A percentile compares a stretch with the other conserved stretches of the same genome.
Conservation (phyloP, 352 stramenopile genomes). For the Pythium diclinum region DNA sequence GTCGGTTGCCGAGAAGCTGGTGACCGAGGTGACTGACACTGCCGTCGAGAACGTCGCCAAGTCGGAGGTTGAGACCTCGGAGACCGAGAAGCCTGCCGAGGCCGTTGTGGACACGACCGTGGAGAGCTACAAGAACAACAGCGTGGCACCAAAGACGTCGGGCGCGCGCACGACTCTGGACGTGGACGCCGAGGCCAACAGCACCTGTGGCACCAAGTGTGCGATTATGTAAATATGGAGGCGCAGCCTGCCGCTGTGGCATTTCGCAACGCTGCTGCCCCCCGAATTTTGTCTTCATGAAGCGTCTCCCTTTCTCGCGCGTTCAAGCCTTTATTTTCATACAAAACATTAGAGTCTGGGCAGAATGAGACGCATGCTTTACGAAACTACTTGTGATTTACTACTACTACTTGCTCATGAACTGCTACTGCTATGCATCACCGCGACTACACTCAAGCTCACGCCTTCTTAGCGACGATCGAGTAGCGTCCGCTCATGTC, state of each 20-base stretch:
- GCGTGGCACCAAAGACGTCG: constrained; percentile 37
- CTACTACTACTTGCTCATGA: too few relatives aligned
- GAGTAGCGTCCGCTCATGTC: background rate
- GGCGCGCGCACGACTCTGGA: constrained; percentile 46
- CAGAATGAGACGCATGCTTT: background rate
- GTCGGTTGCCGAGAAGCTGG: constrained; percentile 16
- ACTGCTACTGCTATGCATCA: too few relatives aligned
- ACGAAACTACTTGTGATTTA: too few relatives aligned
- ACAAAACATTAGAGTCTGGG: background rate
- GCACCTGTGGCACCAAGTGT: constrained; percentile 36
- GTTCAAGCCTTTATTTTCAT: background rate
- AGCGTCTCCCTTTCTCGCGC: constrained; percentile 1
- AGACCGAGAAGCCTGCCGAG: constrained; percentile 14
- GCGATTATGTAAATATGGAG: constrained; percentile 50
- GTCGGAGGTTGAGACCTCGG: constrained; percentile 16
- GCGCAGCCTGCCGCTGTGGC: background rate
- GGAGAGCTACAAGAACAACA: constrained; percentile 72
- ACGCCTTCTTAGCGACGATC: background rate
- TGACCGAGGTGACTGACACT: constrained; percentile 14
- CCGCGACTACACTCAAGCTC: too few relatives aligned
- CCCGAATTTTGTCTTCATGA: constrained; percentile 19
- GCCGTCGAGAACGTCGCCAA: constrained; percentile 35
- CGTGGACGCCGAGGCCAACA: constrained; percentile 46
- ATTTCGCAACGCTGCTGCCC: constrained; percentile 8
- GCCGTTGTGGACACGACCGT: constrained; percentile 17